A percentile compares a stretch with the other conserved stretches of the same genome.
Evolutionary conservation across 441 rosid species (phyloP).

Genomic region (Bruguiera hainesii): DNA sequence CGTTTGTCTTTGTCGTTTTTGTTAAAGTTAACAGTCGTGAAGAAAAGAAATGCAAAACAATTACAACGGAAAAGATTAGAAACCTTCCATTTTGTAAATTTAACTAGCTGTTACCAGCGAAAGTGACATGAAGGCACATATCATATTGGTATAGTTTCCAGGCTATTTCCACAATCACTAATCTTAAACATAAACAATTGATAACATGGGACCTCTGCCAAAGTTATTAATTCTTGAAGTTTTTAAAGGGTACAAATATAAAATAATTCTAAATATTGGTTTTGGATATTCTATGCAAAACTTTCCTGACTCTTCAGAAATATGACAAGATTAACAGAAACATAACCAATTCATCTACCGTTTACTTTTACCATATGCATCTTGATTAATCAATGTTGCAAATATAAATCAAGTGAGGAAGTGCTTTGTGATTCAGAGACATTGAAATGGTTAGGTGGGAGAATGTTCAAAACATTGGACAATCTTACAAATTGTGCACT

Average conservation of each 20-base stretch:
- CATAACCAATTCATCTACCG: background rate
- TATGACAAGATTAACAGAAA: background rate
- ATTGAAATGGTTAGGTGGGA: slow-evolving; percentile 14
- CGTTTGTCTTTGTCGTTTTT: too few species aligned
- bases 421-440: background rate
- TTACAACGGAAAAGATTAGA: background rate
- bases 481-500: background rate
- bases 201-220: background rate
- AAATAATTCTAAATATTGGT: background rate
- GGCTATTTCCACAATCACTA: background rate
- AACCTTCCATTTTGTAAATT: slow-evolving; percentile 2
- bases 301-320: background rate
- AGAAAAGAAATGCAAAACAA: background rate
- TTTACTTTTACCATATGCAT: background rate
- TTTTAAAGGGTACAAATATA: background rate
- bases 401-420: background rate
- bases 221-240: background rate
- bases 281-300: background rate
- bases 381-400: background rate
- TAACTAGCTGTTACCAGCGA: slow-evolving; percentile 7
- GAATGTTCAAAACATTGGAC: background rate
- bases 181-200: background rate
- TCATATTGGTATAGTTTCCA: background rate
- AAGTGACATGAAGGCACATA: background rate
- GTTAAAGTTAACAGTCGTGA: background rate